A percentile compares a stretch with the other conserved stretches of the same genome.
These are phyloP conservation scores for Cinnamomum micranthum DNA, from an alignment of 164 flowering plant genomes.

Conservation along the genomic window DNA sequence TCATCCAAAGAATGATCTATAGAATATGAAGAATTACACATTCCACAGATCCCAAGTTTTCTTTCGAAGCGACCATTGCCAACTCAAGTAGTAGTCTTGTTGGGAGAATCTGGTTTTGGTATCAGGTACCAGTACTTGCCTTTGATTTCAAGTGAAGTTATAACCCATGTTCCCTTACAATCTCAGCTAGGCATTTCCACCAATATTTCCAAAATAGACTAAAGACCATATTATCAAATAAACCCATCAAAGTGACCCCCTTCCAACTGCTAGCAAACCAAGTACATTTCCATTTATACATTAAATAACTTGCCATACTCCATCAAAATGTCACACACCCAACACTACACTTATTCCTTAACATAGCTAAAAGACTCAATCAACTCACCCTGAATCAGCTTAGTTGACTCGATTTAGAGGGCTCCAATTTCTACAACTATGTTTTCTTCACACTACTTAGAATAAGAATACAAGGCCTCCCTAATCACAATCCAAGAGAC, in stretches of 20 bases:
- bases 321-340: background rate
- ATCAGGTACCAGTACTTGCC: background rate
- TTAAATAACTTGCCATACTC: background rate
- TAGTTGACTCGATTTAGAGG: background rate
- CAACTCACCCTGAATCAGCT: background rate
- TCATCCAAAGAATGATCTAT: background rate
- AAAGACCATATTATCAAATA: background rate
- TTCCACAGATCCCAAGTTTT: no score
- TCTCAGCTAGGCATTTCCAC: background rate
- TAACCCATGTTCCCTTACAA: background rate
- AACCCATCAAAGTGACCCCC: background rate
- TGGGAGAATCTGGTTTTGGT: background rate
- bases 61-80: background rate
- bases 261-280: background rate
- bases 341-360: background rate
- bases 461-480: background rate
- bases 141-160: background rate
- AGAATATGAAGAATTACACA: background rate
- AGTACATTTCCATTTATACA: background rate
- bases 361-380: background rate
- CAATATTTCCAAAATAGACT: background rate
- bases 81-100: background rate
- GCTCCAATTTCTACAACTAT: background rate
- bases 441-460: background rate
- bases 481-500: background rate